Evolutionary conservation across 805 yeast genomes (phyloP).

Genomic region (Starmerella vitae): DNA sequence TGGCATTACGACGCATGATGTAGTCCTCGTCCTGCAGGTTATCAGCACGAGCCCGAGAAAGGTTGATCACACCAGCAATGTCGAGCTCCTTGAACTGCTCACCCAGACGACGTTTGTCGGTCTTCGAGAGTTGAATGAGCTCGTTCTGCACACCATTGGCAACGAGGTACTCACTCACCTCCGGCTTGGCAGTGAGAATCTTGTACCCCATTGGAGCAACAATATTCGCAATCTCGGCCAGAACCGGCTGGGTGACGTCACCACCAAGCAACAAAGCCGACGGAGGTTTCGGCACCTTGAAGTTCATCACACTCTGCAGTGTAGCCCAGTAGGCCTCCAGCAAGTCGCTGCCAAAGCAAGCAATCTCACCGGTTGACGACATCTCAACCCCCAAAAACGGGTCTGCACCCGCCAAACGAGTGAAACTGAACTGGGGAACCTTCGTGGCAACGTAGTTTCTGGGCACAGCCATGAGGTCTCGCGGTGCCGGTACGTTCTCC

Average conservation of each 20-base stretch:
- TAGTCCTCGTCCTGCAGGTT: constrained; percentile 75
- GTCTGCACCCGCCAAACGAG: constrained; percentile 97
- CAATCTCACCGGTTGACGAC: constrained; percentile 99
- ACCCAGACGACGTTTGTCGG: constrained; percentile 84
- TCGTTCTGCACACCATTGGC: constrained; percentile 34
- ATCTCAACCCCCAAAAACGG: constrained; percentile 98
- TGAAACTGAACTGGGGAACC: constrained; percentile 97
- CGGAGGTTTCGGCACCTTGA: constrained; percentile 84
- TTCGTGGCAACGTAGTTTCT: constrained; percentile 87
- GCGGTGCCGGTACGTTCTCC: constrained; percentile 61
- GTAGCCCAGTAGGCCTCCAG: constrained; percentile 96
- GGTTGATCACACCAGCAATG: constrained; percentile 77
- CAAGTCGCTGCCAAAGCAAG: constrained; percentile 80
- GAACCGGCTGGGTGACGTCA: constrained; percentile 55
- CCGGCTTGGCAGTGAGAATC: constrained; percentile 60
- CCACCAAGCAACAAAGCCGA: constrained; percentile 89
- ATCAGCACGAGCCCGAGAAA: constrained; percentile 84
- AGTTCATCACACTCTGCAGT: constrained; percentile 93
- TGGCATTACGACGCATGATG: constrained; percentile 97
- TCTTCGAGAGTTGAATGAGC: constrained; percentile 78
- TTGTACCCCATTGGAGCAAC: constrained; percentile 67
- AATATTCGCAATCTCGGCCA: constrained; percentile 60
- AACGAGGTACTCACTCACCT: constrained; percentile 56
- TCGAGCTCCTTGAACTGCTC: constrained; percentile 83
- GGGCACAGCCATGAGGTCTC: constrained; percentile 61